Evolutionary conservation across 192 early-diverging fungal genomes (phyloP).

Genomic region (Backusella mclennaniae): DNA sequence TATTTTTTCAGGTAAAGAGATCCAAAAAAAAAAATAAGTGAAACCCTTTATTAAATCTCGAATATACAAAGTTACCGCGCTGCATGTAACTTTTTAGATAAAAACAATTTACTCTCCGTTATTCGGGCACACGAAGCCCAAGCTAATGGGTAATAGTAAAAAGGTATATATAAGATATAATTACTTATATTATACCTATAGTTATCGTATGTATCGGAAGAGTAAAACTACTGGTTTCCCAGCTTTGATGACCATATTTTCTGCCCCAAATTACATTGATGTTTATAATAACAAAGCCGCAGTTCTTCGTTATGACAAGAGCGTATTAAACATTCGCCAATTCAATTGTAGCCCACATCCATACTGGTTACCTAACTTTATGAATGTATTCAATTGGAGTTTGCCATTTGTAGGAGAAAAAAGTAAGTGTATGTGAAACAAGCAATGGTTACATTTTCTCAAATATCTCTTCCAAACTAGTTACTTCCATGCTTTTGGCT

Average conservation of each 20-base stretch:
- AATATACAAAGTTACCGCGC: constrained; percentile 71
- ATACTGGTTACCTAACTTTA: constrained; percentile 98
- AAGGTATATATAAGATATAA: background rate
- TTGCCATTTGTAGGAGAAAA: constrained; percentile 98
- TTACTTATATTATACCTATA: background rate
- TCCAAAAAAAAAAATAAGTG: background rate
- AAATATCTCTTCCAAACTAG: constrained; percentile 33
- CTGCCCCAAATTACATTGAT: constrained; percentile 96
- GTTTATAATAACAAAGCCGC: constrained; percentile 99
- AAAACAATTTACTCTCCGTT: constrained; percentile 89
- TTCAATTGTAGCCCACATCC: constrained; percentile 90
- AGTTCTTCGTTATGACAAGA: constrained; percentile 96
- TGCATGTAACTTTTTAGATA: constrained; percentile 88
- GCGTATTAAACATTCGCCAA: constrained; percentile 98
- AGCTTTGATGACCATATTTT: constrained; percentile 96
- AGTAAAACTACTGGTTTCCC: constrained; percentile 93
- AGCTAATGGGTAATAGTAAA: constrained; percentile 63
- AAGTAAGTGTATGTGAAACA: constrained; percentile 45
- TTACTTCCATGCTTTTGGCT: constrained; percentile 93
- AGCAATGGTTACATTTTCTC: background rate
- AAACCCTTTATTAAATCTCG: background rate
- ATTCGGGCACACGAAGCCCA: constrained; percentile 99
- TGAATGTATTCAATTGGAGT: constrained; percentile 98
- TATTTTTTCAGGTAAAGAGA: constrained; percentile 68
- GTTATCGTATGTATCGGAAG: constrained; percentile 94